A percentile compares a stretch with the other conserved stretches of the same genome.
Conservation (phyloP, 1,139 yeast genomes). For the Candida sp. region DNA sequence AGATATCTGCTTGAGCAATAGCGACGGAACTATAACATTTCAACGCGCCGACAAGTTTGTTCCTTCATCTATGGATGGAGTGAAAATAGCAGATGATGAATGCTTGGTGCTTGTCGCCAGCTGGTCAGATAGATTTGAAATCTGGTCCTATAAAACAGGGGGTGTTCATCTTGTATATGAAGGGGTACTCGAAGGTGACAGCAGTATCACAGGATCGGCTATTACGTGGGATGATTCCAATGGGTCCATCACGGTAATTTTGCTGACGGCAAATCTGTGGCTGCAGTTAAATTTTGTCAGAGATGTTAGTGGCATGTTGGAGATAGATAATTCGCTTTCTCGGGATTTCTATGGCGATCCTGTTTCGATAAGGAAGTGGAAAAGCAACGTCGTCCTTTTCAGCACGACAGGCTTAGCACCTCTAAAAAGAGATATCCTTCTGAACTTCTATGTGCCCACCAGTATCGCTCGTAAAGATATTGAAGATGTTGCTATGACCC, state of each 20-base stretch:
- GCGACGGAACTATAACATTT: background rate
- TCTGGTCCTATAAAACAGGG: background rate
- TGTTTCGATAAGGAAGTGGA: slow-evolving; percentile 2
- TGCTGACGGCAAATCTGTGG: background rate
- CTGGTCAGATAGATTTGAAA: background rate
- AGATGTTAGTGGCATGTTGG: background rate
- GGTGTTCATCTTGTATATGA: background rate
- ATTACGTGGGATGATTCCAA: background rate
- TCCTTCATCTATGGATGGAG: background rate
- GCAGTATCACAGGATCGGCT: background rate
- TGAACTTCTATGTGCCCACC: slow-evolving; percentile 5
- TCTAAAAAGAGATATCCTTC: slow-evolving; percentile 5
- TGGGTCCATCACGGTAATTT: background rate
- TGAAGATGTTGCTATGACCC: background rate
- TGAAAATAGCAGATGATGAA: background rate
- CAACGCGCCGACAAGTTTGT: background rate
- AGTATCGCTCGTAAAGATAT: background rate
- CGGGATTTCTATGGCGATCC: background rate
- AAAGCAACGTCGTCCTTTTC: slow-evolving; percentile 1
- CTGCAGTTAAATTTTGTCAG: background rate
- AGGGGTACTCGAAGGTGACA: background rate
- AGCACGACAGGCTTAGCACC: background rate
- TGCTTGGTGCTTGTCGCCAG: background rate
- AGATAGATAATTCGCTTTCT: background rate
- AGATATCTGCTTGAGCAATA: background rate